Evolutionary conservation across 495 filamentous ascomycete genomes (phyloP), one percentile per base, ranked within the genome.

Genomic region (Choiromyces venosus): DNA sequence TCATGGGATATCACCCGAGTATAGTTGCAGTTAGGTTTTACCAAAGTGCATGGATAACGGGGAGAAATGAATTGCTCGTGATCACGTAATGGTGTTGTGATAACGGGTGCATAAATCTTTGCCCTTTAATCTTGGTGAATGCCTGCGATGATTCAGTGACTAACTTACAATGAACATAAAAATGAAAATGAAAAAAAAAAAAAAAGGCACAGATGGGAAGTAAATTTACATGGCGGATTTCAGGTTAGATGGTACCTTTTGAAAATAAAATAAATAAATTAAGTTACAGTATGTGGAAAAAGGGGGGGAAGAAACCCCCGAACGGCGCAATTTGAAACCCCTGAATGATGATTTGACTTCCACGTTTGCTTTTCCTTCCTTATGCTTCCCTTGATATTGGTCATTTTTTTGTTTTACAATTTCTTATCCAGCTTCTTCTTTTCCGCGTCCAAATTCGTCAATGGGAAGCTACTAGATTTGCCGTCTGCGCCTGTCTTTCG

Each of bases 391-490:
- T 46, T 46, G 42, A 46, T n/a, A n/a, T n/a, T n/a, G n/a, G n/a
- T n/a, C n/a, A 66, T 39, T 35, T 69, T 80, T n/a, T 6, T 8
- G 19, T 21, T n/a, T 46, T 21, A 46, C 42, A 46, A 46, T 46
- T 85, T 87, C 80, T 84, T 84, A 68, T 80, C 84, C 35, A 73
- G 77, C 79, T 85, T 85, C 83, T 85, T 87, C 83, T 89, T 91
- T 66, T 85, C 86, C 67, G 87, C 88, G 81, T 90, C 89, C 77
- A 85, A 84, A 80, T 94, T 96, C 78, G 86, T 87, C 78, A 94
- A 96, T n/a, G 93, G 93, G 79, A 90, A 96, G 37, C 91, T 90
- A 72, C 90, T 88, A 19, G 88, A 92, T 79, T 91, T 86, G 84
- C 92, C 92, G 81, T 95, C 93, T 7, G 88, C 91, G 0, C 92